Conservation (phyloP, 2,329 filamentous ascomycete genomes). For the Colletotrichum spinosum region DNA sequence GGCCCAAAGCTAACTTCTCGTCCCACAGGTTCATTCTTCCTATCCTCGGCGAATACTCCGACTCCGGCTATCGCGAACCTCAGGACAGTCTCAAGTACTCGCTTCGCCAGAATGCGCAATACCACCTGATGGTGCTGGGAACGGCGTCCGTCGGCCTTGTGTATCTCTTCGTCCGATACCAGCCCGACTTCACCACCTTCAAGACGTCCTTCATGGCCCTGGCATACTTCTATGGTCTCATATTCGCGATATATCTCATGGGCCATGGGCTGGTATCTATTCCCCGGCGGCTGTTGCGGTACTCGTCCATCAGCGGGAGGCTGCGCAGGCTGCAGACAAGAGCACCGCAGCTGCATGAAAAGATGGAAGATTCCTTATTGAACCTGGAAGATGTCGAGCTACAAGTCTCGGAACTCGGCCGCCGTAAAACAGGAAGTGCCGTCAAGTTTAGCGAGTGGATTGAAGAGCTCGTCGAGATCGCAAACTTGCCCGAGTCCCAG, state of each 20-base stretch:
- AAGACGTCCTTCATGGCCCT: constrained; percentile 92
- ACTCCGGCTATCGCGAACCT: constrained; percentile 91
- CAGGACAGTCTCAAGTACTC: constrained; percentile 86
- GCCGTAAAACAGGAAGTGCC: constrained; percentile 83
- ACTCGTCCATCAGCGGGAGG: constrained; percentile 80
- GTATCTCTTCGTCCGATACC: constrained; percentile 86
- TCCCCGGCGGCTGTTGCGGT: constrained; percentile 82
- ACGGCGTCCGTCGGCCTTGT: constrained; percentile 78
- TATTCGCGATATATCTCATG: constrained; percentile 96
- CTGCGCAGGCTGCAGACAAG: constrained; percentile 81
- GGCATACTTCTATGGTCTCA: constrained; percentile 92
- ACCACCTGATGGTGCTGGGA: constrained; percentile 83
- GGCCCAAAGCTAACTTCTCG: constrained; percentile 21
- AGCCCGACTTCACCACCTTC: constrained; percentile 77
- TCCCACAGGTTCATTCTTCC: constrained; percentile 83
- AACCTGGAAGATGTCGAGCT: constrained; percentile 84
- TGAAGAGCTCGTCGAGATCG: constrained; percentile 87
- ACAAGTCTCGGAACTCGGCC: constrained; percentile 82
- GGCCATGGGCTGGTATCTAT: constrained; percentile 95
- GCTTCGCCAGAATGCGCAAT: constrained; percentile 86
- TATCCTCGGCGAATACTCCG: constrained; percentile 92
- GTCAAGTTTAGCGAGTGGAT: constrained; percentile 91
- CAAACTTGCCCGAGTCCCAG: constrained; percentile 73
- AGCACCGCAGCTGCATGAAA: constrained; percentile 87
- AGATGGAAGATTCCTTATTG: constrained; percentile 84